These are phyloP conservation scores for Ophiocordyceps robertsii DNA, from an alignment of 2,329 filamentous ascomycete genomes.

Conservation along the genomic window DNA sequence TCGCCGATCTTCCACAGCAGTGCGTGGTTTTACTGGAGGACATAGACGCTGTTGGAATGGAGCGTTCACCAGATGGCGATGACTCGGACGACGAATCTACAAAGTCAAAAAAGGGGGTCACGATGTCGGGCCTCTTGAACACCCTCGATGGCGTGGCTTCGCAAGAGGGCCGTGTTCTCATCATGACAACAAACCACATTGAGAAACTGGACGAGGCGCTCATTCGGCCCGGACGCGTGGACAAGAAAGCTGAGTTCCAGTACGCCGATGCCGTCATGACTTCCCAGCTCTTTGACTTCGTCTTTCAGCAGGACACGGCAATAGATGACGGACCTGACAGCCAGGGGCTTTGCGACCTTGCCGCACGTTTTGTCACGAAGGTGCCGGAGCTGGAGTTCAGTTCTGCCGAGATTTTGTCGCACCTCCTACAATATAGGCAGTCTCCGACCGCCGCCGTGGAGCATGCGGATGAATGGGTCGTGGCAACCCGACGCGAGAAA, in stretches of 20 bases:
- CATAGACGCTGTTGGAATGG: conserved; percentile 16
- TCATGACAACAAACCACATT: conserved; percentile 13
- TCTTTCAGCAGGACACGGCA: not conserved
- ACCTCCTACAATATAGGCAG: conserved; percentile 2
- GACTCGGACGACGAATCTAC: no score
- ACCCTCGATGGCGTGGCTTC: conserved; percentile 9
- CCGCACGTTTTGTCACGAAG: conserved; percentile 27
- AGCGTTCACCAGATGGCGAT: no score
- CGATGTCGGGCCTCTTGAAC: conserved; percentile 10
- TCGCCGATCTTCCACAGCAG: conserved; percentile 17
- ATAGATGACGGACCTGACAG: conserved; percentile 1
- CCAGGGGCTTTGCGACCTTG: not conserved
- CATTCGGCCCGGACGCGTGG: conserved; percentile 31
- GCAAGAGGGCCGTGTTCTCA: conserved; percentile 9
- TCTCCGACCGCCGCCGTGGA: not conserved
- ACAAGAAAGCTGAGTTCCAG: conserved; percentile 35
- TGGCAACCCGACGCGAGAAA: not conserved
- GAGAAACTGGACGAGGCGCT: conserved; percentile 10
- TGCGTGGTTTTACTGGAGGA: conserved; percentile 27
- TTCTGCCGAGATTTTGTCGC: conserved; percentile 29
- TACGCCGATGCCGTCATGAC: not conserved
- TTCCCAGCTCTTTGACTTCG: not conserved
- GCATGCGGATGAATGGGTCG: not conserved
- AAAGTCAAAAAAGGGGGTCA: conserved; percentile 3
- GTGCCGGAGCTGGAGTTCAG: conserved; percentile 34